Evolutionary conservation across 495 filamentous ascomycete genomes (phyloP).

Genomic region (Lophium mytilinum): DNA sequence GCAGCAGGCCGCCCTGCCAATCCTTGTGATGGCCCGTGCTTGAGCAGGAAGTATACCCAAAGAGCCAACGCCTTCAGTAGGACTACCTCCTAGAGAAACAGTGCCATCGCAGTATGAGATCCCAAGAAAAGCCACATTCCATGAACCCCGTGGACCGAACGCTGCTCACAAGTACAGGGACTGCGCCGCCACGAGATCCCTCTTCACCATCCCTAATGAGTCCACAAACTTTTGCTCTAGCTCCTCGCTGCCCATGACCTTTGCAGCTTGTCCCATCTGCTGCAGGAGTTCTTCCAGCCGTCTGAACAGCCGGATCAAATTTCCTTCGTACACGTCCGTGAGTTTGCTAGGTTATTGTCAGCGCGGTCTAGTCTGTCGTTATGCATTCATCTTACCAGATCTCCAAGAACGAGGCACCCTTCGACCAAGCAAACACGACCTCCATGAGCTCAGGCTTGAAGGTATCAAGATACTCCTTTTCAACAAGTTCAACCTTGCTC

Average conservation of each 20-base stretch:
- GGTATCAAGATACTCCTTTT: conserved; percentile 80
- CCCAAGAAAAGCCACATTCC: neutral
- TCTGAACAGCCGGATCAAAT: conserved; percentile 89
- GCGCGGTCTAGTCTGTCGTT: neutral
- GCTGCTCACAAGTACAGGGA: conserved; percentile 67
- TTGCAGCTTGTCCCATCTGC: conserved; percentile 93
- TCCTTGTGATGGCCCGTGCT: no score
- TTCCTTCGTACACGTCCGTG: conserved; percentile 96
- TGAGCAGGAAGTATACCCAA: no score
- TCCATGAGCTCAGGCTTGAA: conserved; percentile 96
- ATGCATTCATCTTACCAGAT: conserved; percentile 65
- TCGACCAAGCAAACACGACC: conserved; percentile 88
- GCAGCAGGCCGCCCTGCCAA: no score
- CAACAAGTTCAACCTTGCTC: conserved; percentile 81
- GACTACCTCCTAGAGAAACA: no score
- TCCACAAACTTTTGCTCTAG: conserved; percentile 82
- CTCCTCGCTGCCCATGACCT: conserved; percentile 96
- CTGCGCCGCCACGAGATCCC: conserved; percentile 91
- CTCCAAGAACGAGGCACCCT: conserved; percentile 83
- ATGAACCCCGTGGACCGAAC: neutral
- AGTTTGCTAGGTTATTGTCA: conserved; percentile 61
- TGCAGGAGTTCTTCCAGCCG: conserved; percentile 91
- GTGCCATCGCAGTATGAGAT: neutral
- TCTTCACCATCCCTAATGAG: conserved; percentile 70
- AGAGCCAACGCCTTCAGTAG: no score